These are phyloP conservation scores for Diutina pseudorugosa DNA, from an alignment of 1,139 yeast genomes.

Conservation along the genomic window DNA sequence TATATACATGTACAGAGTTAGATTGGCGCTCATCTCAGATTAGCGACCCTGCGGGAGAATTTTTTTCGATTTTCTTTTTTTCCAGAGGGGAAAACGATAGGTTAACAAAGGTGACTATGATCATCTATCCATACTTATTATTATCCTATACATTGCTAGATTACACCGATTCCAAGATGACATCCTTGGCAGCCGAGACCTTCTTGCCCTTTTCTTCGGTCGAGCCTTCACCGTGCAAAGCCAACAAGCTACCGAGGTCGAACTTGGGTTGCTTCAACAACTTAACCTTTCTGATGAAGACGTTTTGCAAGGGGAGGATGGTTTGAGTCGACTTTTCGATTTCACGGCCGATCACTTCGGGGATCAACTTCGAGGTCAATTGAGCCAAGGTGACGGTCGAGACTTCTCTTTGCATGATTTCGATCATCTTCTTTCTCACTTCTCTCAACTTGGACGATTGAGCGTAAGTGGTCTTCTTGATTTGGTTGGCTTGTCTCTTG, in stretches of 20 bases:
- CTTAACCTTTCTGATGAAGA: conserved; percentile 86
- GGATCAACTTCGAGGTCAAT: conserved; percentile 78
- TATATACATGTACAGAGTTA: too few species aligned
- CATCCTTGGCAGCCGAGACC: conserved; percentile 77
- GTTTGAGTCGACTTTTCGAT: conserved; percentile 77
- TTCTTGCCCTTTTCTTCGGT: conserved; percentile 83
- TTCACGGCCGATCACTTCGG: conserved; percentile 87
- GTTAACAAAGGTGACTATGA: neutral
- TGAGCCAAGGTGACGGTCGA: conserved; percentile 77
- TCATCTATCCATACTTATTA: conserved; percentile 1
- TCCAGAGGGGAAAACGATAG: too few species aligned
- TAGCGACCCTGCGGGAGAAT: too few species aligned
- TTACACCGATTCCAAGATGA: conserved; percentile 43
- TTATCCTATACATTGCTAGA: conserved; percentile 3
- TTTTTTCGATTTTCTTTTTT: too few species aligned
- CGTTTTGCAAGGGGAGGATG: conserved; percentile 84
- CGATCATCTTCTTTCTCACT: conserved; percentile 73
- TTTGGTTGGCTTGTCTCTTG: conserved; percentile 80
- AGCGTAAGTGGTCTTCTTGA: conserved; percentile 86
- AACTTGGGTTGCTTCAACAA: conserved; percentile 85
- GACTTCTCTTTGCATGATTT: conserved; percentile 79
- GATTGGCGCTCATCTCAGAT: too few species aligned
- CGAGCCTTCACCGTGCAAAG: conserved; percentile 85
- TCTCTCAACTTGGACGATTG: conserved; percentile 83
- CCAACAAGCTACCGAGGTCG: conserved; percentile 78